Base-by-base conservation (phyloP, 495 filamentous ascomycete species). In the Penicillium paradoxum region DNA sequence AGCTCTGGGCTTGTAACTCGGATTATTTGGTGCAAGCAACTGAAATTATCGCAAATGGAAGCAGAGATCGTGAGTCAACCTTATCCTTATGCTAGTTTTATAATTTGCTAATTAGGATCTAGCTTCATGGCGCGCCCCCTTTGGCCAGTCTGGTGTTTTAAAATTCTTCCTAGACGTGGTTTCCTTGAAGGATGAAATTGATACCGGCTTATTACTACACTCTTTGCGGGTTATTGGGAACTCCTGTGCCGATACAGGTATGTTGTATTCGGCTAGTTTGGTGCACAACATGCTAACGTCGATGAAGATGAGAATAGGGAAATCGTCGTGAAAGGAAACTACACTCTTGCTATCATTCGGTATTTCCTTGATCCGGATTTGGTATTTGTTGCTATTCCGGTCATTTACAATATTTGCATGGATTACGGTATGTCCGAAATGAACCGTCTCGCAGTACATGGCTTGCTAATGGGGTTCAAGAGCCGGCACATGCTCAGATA, bases 231-330 rank as follows among this genome's bases (percentile, higher is more conserved):
- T 92, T 21, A 73, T 90, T 59, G 89, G 86, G 2, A 92, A 92
- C 66, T 83, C 82, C n/a, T 91, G 87, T 67, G 88, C 88, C 39
- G 89, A 92, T 62, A 85, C 82, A 49, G 82, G 88, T 87, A 69
- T 60, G 74, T 58, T 32, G 39, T 13, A 13, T 3, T n/a, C 14
- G 24, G 29, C 41, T 18, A 34, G 14, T 52, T 11, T 29, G 4
- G 52, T 34, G 50, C 14, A 14, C 29, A 19, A 43, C 13, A 55
- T 18, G 56, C 17, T 57, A 43, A 67, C 21, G 38, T 19, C n/a
- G 1, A 15, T 45, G 9, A 56, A 90, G 89, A 92, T 68, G 82
- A 82, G 55, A 91, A 91, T 59, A 71, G 88, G 45, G 75, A 77
- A n/a, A 76, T 80, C 24, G 80, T 90, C 7, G 73, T 89, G 21